Percentiles rank a stretch among this genome's conserved stretches.
Conservation (phyloP, 805 yeast species). For the Ogataea paraovalis region DNA sequence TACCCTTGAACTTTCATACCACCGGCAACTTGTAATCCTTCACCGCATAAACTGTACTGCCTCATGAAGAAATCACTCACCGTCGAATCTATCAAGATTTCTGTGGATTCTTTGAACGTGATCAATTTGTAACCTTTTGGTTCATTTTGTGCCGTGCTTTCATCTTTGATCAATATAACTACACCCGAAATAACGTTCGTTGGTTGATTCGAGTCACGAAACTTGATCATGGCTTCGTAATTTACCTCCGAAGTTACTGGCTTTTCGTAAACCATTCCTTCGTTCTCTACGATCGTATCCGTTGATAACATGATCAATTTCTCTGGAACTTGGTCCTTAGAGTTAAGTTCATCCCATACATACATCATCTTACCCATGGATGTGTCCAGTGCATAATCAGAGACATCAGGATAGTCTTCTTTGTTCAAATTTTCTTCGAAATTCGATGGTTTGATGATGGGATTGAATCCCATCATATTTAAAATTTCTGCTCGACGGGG, state of each 20-base stretch:
- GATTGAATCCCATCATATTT: constrained; percentile 47
- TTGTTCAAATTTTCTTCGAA: constrained; percentile 79
- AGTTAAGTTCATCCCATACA: constrained; percentile 45
- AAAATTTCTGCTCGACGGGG: constrained; percentile 78
- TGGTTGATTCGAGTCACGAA: constrained; percentile 42
- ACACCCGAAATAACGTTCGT: constrained; percentile 55
- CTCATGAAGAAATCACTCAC: constrained; percentile 53
- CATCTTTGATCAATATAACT: constrained; percentile 34
- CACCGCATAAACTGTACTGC: constrained; percentile 63
- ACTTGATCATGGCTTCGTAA: constrained; percentile 42
- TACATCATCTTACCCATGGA: constrained; percentile 62
- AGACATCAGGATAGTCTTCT: constrained; percentile 36
- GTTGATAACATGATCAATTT: constrained; percentile 51
- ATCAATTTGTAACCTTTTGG: constrained; percentile 14
- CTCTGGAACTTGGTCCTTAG: constrained; percentile 3
- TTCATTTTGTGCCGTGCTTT: constrained; percentile 2
- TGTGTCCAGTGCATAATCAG: constrained; percentile 66
- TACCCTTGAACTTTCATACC: constrained; percentile 82
- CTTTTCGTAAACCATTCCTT: constrained; percentile 69
- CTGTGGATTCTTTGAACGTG: constrained; percentile 24
- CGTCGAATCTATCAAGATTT: constrained; percentile 36
- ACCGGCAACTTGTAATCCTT: constrained; percentile 84
- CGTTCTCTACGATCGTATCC: constrained; percentile 70
- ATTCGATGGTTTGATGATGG: constrained; percentile 53
- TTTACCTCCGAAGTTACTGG: constrained; percentile 58